Base-by-base conservation (phyloP, 179 eudicot genomes). In the Heliamphora ciliata region DNA sequence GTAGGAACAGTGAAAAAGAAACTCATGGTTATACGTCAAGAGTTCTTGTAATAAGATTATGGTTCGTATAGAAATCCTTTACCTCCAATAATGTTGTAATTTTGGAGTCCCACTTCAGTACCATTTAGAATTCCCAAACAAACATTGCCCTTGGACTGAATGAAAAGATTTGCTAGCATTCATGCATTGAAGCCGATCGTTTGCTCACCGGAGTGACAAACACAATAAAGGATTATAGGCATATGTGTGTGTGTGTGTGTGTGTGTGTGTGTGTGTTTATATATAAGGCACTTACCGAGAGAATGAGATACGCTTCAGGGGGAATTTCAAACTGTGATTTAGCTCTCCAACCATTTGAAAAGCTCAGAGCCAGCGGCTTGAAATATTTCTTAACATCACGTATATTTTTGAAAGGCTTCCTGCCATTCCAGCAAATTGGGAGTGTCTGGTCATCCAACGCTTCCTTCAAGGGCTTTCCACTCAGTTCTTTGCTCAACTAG, bases 81-180 rank as follows among this genome's bases (percentile, higher is more conserved):
- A 97, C 99, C 99, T 93, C 99, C 99, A 83, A 97, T 87, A 55
- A 94, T 79, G 85, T 97, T 97, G 79, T 86, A 82, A 80, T 88
- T 83, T 46, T 88, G 89, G 80, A 94, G 84, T 15, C 92, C 97
- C 21, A 89, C 91, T 81, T 91, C 97, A 0, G 89, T 85, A 11
- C 98, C 99, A 83, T 97, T 90, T 73, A 97, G 88, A 81, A 97
- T 86, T 52, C 97, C 99, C 89, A 97, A 85, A 87, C 99, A 97
- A 75, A 87, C 99, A 81, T 89, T 97, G 83, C 99, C 99, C 74
- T 87, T 87, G 31, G 91, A 84, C 99, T 97, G 87, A 69, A 84
- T 1, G 17, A 52, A 69, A 2, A 14, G 73, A 51, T 31, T 13
- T 4, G 52, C 77, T 64, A 78, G 83, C 7, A 66, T 10, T 71